Base-by-base conservation (phyloP, 225 moss, liverwort and hornwort genomes). In the Climacium dendroides region DNA sequence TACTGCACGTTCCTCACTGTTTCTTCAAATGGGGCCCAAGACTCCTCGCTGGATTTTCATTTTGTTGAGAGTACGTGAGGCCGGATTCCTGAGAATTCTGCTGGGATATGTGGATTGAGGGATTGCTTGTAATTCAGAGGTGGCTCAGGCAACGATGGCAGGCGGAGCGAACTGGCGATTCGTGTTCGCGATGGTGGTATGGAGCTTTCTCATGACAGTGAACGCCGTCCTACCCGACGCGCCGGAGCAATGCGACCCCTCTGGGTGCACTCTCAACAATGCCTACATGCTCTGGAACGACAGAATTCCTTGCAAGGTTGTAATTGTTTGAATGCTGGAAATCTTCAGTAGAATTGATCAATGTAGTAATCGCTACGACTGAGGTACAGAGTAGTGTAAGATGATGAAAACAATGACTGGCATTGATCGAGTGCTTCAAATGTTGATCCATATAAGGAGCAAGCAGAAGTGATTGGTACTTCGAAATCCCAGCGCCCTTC, bases 251-350 rank as follows among this genome's bases (percentile, higher is more conserved):
- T 90, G 87, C 82, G 83, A 35, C 13, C 52, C 67, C 4, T 61
- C 85, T 5, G 86, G 90, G 34, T 90, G 89, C 86, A 87, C 88
- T 19, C 78, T 91, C 29, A 29, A 74, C 67, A 90, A 91, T 47
- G 89, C 91, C 10, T 91, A 88, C 83, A 5, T 4, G 71, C 52
- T 88, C 78, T 90, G 91, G 91, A 91, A 90, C 72, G 83, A 90
- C 86, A 73, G 90, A 67, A 34, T 80, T 26, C 37, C 85, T 57
- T 90, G 91, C 83, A 86, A 88, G 83, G 88, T 88, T 39, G 32
- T 23, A 5, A 30, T 12, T 19, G 15, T 37, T 66, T 17, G 80
- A 57, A 26, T 45, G 47, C 62, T 76, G 15, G 19, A 30, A 12
- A 29, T 30, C 22, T 75, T n/a, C n/a, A n/a, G n/a, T n/a, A 37